Percentiles rank a stretch among this genome's conserved stretches.
Conservation (phyloP, 2,329 filamentous ascomycete genomes). For the Fusarium chuoi region DNA sequence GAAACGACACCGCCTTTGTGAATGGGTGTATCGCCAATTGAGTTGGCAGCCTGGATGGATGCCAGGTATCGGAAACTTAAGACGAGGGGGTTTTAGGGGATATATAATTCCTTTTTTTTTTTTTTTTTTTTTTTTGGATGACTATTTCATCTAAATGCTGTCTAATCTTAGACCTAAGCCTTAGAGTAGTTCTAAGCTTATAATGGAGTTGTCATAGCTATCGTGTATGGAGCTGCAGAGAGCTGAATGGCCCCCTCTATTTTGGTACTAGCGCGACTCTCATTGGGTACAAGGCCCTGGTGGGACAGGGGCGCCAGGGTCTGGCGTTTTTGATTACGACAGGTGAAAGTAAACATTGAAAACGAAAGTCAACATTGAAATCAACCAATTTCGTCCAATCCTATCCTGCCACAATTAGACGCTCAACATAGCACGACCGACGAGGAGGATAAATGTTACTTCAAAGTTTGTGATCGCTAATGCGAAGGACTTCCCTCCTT, state of each 20-base stretch:
- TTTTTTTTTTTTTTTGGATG: too few relatives aligned
- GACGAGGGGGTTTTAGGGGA: not conserved
- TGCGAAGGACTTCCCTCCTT: slow-evolving; percentile 7
- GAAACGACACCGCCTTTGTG: slow-evolving; percentile 41
- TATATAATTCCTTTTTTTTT: not conserved
- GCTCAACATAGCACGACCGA: not conserved
- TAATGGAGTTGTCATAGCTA: too few relatives aligned
- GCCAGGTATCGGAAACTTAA: not conserved
- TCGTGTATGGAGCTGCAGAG: too few relatives aligned
- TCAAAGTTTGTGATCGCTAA: slow-evolving; percentile 21
- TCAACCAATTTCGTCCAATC: slow-evolving; percentile 20
- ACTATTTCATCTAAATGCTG: not conserved
- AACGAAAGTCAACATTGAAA: slow-evolving; percentile 34
- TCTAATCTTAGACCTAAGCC: not conserved
- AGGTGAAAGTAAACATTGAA: slow-evolving; percentile 37
- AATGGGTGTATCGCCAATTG: slow-evolving; percentile 11
- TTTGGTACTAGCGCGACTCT: slow-evolving; percentile 9
- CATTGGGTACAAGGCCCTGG: not conserved
- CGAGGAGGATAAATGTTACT: slow-evolving; percentile 24
- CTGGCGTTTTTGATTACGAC: slow-evolving; percentile 13
- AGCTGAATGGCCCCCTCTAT: not conserved
- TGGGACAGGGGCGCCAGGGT: slow-evolving; percentile 15
- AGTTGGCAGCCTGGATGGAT: not conserved
- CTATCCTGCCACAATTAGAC: slow-evolving; percentile 19
- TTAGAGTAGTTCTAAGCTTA: not conserved